phyloP scores from a whole-genome alignment of 768 basidiomycete species.

The Mycena olivaceomarginata region DNA sequence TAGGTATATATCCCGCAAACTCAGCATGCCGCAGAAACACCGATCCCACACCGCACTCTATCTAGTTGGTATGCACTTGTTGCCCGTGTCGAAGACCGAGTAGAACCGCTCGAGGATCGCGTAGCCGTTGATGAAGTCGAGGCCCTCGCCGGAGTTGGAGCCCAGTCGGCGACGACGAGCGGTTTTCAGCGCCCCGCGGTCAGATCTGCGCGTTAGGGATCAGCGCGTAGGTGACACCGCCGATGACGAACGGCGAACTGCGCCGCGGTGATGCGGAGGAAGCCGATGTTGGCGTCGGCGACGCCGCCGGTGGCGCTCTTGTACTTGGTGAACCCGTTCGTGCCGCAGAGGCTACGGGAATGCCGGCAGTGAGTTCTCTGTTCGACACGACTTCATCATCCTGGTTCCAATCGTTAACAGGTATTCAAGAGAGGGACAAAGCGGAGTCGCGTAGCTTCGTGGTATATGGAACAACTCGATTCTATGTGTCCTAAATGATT shows the following conservation, averaged over 20 bases:
- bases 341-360: not conserved
- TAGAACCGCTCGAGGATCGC: constrained; percentile 79
- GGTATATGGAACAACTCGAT: too few relatives aligned
- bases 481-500: too few relatives aligned
- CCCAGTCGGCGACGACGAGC: constrained; percentile 60
- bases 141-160: constrained; percentile 61
- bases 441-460: too few relatives aligned
- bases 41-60: not conserved
- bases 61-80: constrained; percentile 61
- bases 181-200: constrained; percentile 62
- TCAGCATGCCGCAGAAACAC: constrained; percentile 21
- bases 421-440: too few relatives aligned
- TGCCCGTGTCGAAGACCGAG: constrained; percentile 77
- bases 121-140: constrained; percentile 76
- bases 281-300: not conserved
- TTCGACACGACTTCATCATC: too few relatives aligned
- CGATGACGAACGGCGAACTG: constrained; percentile 36
- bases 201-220: constrained; percentile 44
- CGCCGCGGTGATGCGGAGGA: constrained; percentile 10
- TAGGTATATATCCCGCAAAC: constrained; percentile 3
- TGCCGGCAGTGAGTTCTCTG: too few relatives aligned
- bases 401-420: too few relatives aligned
- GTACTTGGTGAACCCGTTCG: constrained; percentile 17
- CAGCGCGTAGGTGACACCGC: constrained; percentile 8
- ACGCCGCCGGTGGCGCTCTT: constrained; percentile 3